These are phyloP conservation scores for Cercospora nicotianae DNA, from an alignment of 2,329 filamentous ascomycete genomes.

Conservation along the genomic window DNA sequence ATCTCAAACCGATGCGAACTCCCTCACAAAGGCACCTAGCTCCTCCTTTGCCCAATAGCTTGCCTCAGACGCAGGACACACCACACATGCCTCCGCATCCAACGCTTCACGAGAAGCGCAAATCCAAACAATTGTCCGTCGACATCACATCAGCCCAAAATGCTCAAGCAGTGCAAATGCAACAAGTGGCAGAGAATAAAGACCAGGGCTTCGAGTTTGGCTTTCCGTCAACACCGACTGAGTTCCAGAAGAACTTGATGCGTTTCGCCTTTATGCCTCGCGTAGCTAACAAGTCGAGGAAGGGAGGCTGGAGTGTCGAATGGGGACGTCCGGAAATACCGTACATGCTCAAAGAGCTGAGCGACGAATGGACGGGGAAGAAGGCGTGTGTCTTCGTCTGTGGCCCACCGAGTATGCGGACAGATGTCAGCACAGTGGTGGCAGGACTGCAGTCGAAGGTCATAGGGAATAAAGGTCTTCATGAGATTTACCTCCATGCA, in stretches of 20 bases:
- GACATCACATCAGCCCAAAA: conserved; percentile 47
- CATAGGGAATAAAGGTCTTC: conserved; percentile 67
- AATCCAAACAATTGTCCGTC: conserved; percentile 44
- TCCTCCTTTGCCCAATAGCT: conserved; percentile 38
- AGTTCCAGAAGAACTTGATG: conserved; percentile 78
- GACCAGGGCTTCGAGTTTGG: conserved; percentile 52
- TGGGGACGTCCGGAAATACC: conserved; percentile 87
- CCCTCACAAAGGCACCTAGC: conserved; percentile 27
- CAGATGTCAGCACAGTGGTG: conserved; percentile 83
- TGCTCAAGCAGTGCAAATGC: conserved; percentile 33
- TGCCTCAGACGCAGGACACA: conserved; percentile 41
- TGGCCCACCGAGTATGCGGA: conserved; percentile 81
- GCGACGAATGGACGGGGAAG: conserved; percentile 74
- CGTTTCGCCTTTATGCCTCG: conserved; percentile 77
- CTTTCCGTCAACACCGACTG: conserved; percentile 78
- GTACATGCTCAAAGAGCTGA: conserved; percentile 81
- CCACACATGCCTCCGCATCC: conserved; percentile 37
- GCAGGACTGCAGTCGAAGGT: conserved; percentile 78
- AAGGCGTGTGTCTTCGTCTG: conserved; percentile 91
- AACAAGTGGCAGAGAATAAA: conserved; percentile 21
- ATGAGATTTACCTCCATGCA: conserved; percentile 91
- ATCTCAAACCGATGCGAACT: conserved; percentile 38
- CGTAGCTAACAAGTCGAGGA: conserved; percentile 45
- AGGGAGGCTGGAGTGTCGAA: conserved; percentile 84
- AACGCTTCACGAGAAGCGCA: conserved; percentile 44